These are phyloP conservation scores for Pythium sukuiense DNA, from an alignment of 352 stramenopile genomes.

Conservation along the genomic window DNA sequence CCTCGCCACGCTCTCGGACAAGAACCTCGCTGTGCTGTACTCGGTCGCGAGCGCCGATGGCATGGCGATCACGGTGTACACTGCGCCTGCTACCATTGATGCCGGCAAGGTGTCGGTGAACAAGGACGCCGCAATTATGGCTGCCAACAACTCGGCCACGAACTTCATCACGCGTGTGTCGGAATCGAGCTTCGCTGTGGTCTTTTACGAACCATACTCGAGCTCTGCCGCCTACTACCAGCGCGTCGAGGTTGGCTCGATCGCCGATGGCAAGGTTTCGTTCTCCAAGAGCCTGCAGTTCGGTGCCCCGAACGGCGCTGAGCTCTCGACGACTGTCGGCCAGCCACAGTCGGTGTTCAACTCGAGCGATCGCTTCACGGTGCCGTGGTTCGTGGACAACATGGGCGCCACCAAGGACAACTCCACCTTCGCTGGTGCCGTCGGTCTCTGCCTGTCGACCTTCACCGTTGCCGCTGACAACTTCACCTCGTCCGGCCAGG, in stretches of 20 bases:
- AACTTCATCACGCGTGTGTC: conserved; percentile 71
- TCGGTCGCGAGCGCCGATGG: conserved; percentile 45
- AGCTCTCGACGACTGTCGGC: conserved; percentile 49
- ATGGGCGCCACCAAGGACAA: conserved; percentile 48
- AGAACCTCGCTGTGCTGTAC: conserved; percentile 47
- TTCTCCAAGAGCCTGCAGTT: conserved; percentile 61
- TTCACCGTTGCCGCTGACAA: conserved; percentile 34
- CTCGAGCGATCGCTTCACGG: conserved; percentile 54
- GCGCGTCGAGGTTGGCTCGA: conserved; percentile 49
- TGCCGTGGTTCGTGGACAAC: conserved; percentile 70
- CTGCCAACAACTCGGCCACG: conserved; percentile 58
- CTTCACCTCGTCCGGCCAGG: conserved; percentile 31
- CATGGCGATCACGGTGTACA: conserved; percentile 39
- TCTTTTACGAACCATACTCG: conserved; percentile 72
- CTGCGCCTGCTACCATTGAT: conserved; percentile 52
- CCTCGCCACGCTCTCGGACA: conserved; percentile 64
- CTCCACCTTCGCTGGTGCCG: conserved; percentile 36
- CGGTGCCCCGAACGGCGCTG: conserved; percentile 41
- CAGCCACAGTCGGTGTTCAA: conserved; percentile 65
- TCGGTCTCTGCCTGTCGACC: conserved; percentile 63
- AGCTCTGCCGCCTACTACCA: conserved; percentile 49
- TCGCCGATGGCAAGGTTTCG: conserved; percentile 48
- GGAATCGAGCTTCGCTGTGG: conserved; percentile 57
- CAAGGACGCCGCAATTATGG: conserved; percentile 44
- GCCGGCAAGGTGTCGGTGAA: conserved; percentile 40